These are phyloP conservation scores for Fusarium sp. DNA, from an alignment of 2,329 filamentous ascomycete species.

Conservation along the genomic window DNA sequence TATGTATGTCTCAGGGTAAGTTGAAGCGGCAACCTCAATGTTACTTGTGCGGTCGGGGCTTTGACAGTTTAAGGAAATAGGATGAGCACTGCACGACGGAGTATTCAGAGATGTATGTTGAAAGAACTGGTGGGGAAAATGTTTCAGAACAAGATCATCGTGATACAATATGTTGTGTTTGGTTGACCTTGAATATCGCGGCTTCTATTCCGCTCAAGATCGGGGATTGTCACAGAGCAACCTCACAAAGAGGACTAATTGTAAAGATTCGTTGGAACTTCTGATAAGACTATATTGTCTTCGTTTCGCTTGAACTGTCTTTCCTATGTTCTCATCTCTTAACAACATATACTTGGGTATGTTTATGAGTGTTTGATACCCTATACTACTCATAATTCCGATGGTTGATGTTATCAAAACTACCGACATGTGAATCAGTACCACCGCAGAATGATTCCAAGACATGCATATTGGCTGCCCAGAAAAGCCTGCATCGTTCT, in stretches of 20 bases:
- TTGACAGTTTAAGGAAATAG: constrained; percentile 65
- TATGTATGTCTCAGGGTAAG: constrained; percentile 59
- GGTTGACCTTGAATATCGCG: background rate
- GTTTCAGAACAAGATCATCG: constrained; percentile 73
- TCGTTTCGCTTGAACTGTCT: background rate
- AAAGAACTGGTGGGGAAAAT: constrained; percentile 62
- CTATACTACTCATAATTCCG: background rate
- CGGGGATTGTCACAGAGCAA: background rate
- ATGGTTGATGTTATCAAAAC: constrained; percentile 69
- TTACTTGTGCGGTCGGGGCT: constrained; percentile 61
- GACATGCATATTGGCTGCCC: constrained; percentile 58
- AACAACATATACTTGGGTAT: background rate
- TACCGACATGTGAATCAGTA: constrained; percentile 63
- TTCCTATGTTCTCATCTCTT: background rate
- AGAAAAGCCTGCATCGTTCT: constrained; percentile 81
- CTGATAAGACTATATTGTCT: background rate
- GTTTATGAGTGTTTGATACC: background rate
- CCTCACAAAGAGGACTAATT: background rate
- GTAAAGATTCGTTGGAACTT: background rate
- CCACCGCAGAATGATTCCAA: constrained; percentile 55
- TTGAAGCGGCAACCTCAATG: constrained; percentile 62
- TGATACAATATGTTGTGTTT: constrained; percentile 76
- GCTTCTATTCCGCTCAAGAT: background rate
- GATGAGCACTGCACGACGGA: constrained; percentile 47
- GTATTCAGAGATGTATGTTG: background rate